Evolutionary conservation across 306 rosid species (phyloP), one percentile per base, ranked within the genome.

Genomic region (Pyrus betulifolia): DNA sequence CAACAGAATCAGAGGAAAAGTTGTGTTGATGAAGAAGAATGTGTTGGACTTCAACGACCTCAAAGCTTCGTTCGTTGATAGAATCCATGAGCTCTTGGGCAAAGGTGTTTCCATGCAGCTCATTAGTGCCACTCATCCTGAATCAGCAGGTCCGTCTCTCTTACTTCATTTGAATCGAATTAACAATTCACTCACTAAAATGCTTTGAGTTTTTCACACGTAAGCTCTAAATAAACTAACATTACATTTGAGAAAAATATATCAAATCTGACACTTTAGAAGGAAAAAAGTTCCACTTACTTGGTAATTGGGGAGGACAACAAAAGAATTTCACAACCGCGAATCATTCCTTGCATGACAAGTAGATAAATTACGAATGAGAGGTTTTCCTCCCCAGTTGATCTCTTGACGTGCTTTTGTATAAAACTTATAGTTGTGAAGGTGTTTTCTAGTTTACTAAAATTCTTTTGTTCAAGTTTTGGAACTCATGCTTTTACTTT

Each of bases 51-150:
- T 87, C 85, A 77, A 85, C 15, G 97, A 92, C 64, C 22, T 81
- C n/a, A 90, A 79, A 65, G 88, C 97, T 21, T 90, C 96, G 0
- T 31, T 92, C 76, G 68, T 92, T 30, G 97, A 95, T 85, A 83
- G 96, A 57, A 67, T 95, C 83, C 91, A 90, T 75, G 99, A 95
- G 83, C 76, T 86, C 21, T 12, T 90, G 2, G 97, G 99, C n/a
- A 90, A 79, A 51, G 91, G 97, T 46, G 97, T 95, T 58, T 89
- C 97, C 61, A 54, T 95, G 77, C 93, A 89, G 70, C 92, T 95
- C 75, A 70, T 96, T 49, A 91, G 91, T 83, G 76, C 93, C 18
- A 76, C 40, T 63, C 77, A 81, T 80, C 80, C 88, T 27, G 84
- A 85, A 8, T 87, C 97, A 82, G 91, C 93, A 85, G 96, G 97